Conservation (phyloP, 1,284 basidiomycete genomes). For the Singerocomus rubriflavus region DNA sequence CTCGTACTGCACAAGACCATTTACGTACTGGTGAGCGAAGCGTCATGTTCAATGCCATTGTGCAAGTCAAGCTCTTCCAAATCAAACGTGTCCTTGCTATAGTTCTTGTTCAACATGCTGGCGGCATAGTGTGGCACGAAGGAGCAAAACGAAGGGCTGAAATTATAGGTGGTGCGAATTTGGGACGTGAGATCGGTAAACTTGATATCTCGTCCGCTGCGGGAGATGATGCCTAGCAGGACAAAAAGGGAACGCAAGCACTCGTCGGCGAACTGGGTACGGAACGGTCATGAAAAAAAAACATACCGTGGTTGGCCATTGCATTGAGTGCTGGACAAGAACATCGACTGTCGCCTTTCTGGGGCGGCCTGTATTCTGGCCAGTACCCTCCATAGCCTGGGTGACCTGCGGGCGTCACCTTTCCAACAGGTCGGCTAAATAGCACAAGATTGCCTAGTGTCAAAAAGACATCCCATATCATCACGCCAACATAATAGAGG, state of each 20-base stretch:
- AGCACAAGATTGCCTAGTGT: constrained; percentile 53
- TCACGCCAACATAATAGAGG: constrained; percentile 25
- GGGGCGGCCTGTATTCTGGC: constrained; percentile 61
- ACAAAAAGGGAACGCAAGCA: background rate
- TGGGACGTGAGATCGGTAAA: constrained; percentile 47
- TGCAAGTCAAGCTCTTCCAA: constrained; percentile 65
- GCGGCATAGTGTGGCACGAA: constrained; percentile 59
- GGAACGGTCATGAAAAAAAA: no score
- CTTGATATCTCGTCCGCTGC: constrained; percentile 59
- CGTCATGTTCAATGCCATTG: constrained; percentile 78
- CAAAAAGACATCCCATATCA: constrained; percentile 53
- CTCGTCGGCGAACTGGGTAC: background rate
- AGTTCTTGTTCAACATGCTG: constrained; percentile 51
- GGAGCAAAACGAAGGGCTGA: constrained; percentile 57
- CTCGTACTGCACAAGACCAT: background rate
- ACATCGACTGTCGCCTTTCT: constrained; percentile 60
- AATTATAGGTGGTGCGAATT: constrained; percentile 60
- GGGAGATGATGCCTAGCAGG: constrained; percentile 63
- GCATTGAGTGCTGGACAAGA: constrained; percentile 71
- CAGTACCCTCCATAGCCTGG: constrained; percentile 61
- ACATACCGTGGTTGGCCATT: constrained; percentile 68
- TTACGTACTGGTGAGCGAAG: constrained; percentile 51
- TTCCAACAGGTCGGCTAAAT: constrained; percentile 45
- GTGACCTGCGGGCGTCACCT: constrained; percentile 52
- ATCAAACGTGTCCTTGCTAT: constrained; percentile 57